phyloP scores from a whole-genome alignment of 768 basidiomycete genomes.

The Postia placenta region DNA sequence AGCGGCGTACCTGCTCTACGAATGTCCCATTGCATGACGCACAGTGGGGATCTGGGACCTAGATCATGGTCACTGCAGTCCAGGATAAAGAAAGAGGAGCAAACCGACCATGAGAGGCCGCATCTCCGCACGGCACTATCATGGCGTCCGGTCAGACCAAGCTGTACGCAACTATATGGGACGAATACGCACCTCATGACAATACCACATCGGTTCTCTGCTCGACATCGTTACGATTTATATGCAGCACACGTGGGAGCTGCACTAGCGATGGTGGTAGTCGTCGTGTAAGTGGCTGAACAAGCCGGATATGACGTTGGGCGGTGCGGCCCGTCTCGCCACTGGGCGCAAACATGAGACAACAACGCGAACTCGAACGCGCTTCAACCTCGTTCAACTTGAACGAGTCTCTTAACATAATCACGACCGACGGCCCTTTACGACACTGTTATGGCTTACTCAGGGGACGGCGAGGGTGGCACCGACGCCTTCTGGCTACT shows the following conservation, averaged over 20 bases:
- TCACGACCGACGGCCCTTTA: background rate
- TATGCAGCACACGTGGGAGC: background rate
- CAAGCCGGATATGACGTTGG: conserved; percentile 8
- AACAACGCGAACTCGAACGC: conserved; percentile 20
- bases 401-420: too few species aligned
- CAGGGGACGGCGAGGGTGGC: conserved; percentile 25
- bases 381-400: background rate
- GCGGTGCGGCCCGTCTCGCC: conserved; percentile 2
- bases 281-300: conserved; percentile 1
- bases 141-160: too few species aligned
- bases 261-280: background rate
- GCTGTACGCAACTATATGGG: conserved; percentile 1
- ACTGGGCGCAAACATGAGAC: conserved; percentile 15
- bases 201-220: conserved; percentile 74
- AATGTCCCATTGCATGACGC: conserved; percentile 78
- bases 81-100: conserved; percentile 5
- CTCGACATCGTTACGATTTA: conserved; percentile 46
- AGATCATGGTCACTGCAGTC: conserved; percentile 9
- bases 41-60: conserved; percentile 81
- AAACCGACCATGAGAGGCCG: conserved; percentile 68
- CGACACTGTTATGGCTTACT: conserved; percentile 12
- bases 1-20: conserved; percentile 65
- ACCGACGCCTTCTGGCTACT: conserved; percentile 61
- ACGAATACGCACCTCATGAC: conserved; percentile 50
- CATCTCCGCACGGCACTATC: conserved; percentile 85